Base-by-base conservation (phyloP, 208 protist species). In the Acanthamoeba sp. region DNA sequence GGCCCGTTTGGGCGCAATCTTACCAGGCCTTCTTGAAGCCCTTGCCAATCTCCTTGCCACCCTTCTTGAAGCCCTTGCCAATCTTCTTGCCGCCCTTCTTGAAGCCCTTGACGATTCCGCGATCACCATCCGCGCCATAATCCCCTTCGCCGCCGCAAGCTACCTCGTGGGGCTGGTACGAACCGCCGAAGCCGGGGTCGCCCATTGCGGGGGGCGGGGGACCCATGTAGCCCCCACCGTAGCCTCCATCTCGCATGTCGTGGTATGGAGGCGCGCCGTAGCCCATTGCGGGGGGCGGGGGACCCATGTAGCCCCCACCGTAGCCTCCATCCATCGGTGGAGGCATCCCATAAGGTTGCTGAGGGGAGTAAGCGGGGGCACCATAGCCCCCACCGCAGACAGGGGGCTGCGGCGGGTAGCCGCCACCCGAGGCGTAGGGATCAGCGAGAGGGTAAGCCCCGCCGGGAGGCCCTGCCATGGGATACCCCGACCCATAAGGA, bases 31-130 rank as follows among this genome's bases (percentile, higher is more conserved):
- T 84, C 73, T 84, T 84, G 40, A 84, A 55, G 73, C 42, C 42
- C 38, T 84, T 84, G 32, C 73, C 64, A 18, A 73, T 73, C 36
- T 84, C 52, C 73, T 84, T 84, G 73, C 45, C 45, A 14, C 45
- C 73, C 73, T 84, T 84, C 73, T 84, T 84, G 40, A 84, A 55
- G 73, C 42, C 42, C 38, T 84, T 84, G 1, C 73, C 64, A 38
- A 73, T 73, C 73, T 84, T 84, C 73, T 84, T 84, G 73, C 73
- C 73, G 14, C 40, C 73, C 73, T 84, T 84, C 38, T 84, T 45
- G 22, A 84, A 34, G 73, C 42, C 29, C 73, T 84, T 84, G 1
- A 22, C 12, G n/a, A 84, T 22, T 34, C 73, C 73, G 16, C 73
- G 32, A 52, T 84, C 73, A 14, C 73, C 73, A 34, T 84, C 64